A percentile compares a stretch with the other conserved stretches of the same genome.
Evolutionary conservation across 345 rosid genomes (phyloP).

Genomic region (Draba incana): DNA sequence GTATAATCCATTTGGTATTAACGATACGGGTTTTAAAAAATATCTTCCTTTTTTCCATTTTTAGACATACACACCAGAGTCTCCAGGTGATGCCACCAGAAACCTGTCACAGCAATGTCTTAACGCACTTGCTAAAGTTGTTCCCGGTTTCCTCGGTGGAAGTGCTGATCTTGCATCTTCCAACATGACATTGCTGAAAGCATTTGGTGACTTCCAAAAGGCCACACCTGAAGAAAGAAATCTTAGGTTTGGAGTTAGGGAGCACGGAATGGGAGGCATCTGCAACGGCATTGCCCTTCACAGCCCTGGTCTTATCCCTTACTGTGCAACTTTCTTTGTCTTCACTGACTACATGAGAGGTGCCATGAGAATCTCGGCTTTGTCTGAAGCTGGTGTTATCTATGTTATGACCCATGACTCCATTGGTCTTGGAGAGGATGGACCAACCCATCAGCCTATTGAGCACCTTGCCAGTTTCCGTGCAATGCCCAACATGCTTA

Average conservation of each 20-base stretch:
- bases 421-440: constrained; percentile 99
- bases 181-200: constrained; percentile 93
- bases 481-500: constrained; percentile 94
- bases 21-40: not conserved
- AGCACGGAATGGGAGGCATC: constrained; percentile 98
- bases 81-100: constrained; percentile 93
- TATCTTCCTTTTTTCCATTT: constrained; percentile 33
- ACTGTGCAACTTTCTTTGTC: constrained; percentile 99
- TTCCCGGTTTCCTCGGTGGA: constrained; percentile 96
- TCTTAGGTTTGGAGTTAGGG: constrained; percentile 93
- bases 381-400: constrained; percentile 85
- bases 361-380: constrained; percentile 92
- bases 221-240: constrained; percentile 92
- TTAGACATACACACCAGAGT: constrained; percentile 85
- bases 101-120: constrained; percentile 88
- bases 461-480: constrained; percentile 99
- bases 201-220: constrained; percentile 88
- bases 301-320: constrained; percentile 89
- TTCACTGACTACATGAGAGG: constrained; percentile 99
- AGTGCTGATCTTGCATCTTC: constrained; percentile 99
- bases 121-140: constrained; percentile 76
- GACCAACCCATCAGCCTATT: constrained; percentile 98
- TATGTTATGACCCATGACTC: constrained; percentile 99
- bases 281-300: constrained; percentile 92
- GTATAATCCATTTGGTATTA: not conserved